Evolutionary conservation across 768 basidiomycete species (phyloP).

Genomic region (Filobasidium floriforme): DNA sequence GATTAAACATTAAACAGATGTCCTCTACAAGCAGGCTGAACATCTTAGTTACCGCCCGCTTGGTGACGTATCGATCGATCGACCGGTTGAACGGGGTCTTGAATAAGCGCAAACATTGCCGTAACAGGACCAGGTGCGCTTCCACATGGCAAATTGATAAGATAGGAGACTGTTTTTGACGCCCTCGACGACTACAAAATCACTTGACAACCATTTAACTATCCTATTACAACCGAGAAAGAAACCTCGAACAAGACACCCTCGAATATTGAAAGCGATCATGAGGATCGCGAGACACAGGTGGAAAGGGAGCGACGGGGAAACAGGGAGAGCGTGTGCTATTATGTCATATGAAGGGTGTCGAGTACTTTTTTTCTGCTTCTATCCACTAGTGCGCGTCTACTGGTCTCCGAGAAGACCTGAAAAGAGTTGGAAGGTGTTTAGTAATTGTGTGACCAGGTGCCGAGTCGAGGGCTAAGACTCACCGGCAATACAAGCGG

Average conservation of each 20-base stretch:
- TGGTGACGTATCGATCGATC: slow-evolving; percentile 3
- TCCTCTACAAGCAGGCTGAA: background rate
- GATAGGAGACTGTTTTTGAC: too few species aligned
- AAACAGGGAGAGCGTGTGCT: background rate
- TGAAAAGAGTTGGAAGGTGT: background rate
- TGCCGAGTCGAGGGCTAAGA: background rate
- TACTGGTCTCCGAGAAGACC: slow-evolving; percentile 7
- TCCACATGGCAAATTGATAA: too few species aligned
- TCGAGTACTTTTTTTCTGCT: background rate
- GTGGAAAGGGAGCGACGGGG: background rate
- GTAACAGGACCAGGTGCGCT: too few species aligned
- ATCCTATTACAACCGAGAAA: too few species aligned
- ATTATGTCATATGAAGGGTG: background rate
- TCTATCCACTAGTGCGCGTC: background rate
- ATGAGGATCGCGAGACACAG: background rate
- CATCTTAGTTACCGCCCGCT: too few species aligned
- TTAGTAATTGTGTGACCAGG: slow-evolving; percentile 8
- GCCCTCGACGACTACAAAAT: too few species aligned
- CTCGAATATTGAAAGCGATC: too few species aligned
- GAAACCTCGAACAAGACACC: too few species aligned
- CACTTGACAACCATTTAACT: too few species aligned
- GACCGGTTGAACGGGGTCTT: background rate
- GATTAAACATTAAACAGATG: too few species aligned
- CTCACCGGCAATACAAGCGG: slow-evolving; percentile 30
- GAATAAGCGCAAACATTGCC: too few species aligned